Percentiles rank a stretch among this genome's conserved stretches.
phyloP scores from a whole-genome alignment of 495 filamentous ascomycete species.

The Hapsidospora chrysogenum region DNA sequence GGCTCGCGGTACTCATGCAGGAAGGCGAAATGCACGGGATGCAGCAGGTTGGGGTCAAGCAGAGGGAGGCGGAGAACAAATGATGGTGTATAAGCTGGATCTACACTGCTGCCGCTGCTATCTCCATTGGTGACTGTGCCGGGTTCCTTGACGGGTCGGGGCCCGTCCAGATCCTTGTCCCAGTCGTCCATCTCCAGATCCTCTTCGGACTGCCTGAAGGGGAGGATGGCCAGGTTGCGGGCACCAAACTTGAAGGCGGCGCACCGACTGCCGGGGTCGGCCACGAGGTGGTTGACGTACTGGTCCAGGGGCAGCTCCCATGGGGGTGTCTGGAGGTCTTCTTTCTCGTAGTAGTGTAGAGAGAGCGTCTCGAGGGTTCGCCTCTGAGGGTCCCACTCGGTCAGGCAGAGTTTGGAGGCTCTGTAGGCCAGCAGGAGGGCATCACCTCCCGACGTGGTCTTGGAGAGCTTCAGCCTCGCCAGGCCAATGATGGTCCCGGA shows the following conservation, averaged over 20 bases:
- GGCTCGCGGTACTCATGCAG: slow-evolving; percentile 94
- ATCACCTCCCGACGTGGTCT: slow-evolving; percentile 63
- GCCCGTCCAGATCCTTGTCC: slow-evolving; percentile 60
- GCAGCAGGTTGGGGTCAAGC: slow-evolving; percentile 69
- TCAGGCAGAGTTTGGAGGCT: slow-evolving; percentile 81
- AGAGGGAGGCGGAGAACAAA: slow-evolving; percentile 77
- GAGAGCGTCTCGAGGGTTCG: slow-evolving; percentile 70
- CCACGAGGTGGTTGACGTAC: slow-evolving; percentile 61
- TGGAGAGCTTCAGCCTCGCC: slow-evolving; percentile 51
- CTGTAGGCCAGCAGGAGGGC: slow-evolving; percentile 69
- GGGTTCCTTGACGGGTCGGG: slow-evolving; percentile 26
- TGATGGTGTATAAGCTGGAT: slow-evolving; percentile 74
- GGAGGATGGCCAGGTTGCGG: slow-evolving; percentile 80
- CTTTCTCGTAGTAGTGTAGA: slow-evolving; percentile 94
- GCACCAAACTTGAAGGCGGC: slow-evolving; percentile 82
- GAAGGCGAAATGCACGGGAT: slow-evolving; percentile 84
- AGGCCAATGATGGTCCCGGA: slow-evolving; percentile 72
- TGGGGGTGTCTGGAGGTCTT: slow-evolving; percentile 60
- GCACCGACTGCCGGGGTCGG: slow-evolving; percentile 84
- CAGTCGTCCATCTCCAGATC: slow-evolving; percentile 76
- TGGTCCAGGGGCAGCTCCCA: slow-evolving; percentile 55
- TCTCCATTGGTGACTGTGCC: slow-evolving; percentile 35
- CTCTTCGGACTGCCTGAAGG: slow-evolving; percentile 83
- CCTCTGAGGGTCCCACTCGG: slow-evolving; percentile 83
- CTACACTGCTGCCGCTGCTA: slow-evolving; percentile 24